Evolutionary conservation across 805 yeast species (phyloP).

Genomic region (Candida endomychidarum): DNA sequence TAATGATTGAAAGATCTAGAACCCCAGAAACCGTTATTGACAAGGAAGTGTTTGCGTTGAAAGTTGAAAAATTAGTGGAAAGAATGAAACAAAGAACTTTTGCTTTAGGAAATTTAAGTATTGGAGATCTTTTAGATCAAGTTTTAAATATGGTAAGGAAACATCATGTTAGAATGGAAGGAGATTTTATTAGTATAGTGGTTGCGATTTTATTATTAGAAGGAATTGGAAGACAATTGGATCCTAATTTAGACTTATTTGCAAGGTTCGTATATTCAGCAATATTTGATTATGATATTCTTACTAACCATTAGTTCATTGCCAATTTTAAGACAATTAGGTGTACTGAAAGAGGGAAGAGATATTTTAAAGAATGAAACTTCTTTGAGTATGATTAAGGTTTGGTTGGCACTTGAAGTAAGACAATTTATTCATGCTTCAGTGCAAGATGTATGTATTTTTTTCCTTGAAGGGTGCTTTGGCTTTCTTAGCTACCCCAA

Average conservation of each 20-base stretch:
- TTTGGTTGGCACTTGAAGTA: constrained; percentile 88
- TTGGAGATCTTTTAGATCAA: constrained; percentile 85
- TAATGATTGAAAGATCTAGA: constrained; percentile 91
- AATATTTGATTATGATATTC: constrained; percentile 37
- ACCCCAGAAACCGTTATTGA: constrained; percentile 92
- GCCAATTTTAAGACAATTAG: constrained; percentile 81
- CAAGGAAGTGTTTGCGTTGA: constrained; percentile 80
- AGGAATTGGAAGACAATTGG: constrained; percentile 93
- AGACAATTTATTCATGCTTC: constrained; percentile 84
- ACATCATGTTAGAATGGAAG: constrained; percentile 97
- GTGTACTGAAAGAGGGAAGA: constrained; percentile 64
- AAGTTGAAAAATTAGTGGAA: constrained; percentile 80
- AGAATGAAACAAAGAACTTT: constrained; percentile 85
- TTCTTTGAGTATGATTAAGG: constrained; percentile 77
- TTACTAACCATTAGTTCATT: constrained; percentile 55
- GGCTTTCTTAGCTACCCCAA: too few species aligned
- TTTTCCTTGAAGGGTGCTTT: too few species aligned
- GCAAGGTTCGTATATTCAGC: constrained; percentile 81
- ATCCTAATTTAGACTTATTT: constrained; percentile 90
- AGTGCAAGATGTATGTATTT: constrained; percentile 65
- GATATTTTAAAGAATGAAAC: constrained; percentile 55
- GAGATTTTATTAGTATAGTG: constrained; percentile 93
- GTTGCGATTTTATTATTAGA: constrained; percentile 88
- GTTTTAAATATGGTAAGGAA: constrained; percentile 87
- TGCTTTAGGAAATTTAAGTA: constrained; percentile 85